Base-by-base conservation (phyloP, 768 basidiomycete genomes). In the Xerocomellus chrysenteron region DNA sequence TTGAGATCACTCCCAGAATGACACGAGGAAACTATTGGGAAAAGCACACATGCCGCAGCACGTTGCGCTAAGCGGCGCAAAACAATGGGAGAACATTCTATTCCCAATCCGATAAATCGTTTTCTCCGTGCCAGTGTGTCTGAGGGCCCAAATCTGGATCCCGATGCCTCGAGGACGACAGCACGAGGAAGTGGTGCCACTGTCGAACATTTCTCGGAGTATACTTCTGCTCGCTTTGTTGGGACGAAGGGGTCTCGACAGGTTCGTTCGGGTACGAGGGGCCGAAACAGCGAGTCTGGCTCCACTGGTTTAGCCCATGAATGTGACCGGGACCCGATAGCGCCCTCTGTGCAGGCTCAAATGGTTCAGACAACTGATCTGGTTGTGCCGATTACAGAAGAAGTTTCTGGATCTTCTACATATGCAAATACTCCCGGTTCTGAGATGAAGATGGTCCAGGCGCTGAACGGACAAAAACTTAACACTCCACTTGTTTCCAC, bases 301-400 rank as follows among this genome's bases (percentile, higher is more conserved):
- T 59, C 57, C 57, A 58, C 59, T 48, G 50, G 8, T 51, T 50
- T 48, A 57, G 41, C 54, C 52, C 44, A 35, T 28, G 42, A 21
- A 8, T 37, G 33, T n/a, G 49, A 40, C 13, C 41, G 10, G n/a
- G 35, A 30, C 37, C 45, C 45, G 41, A 36, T 33, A 43, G 24
- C 21, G 13, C 8, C 44, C 19, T 11, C 19, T 16, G 13, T 19
- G 19, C 57, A 30, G 13, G 32, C 14, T 30, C 44, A 41, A n/a
- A 50, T 11, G 9, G 26, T n/a, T 30, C 64, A 50, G n/a, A n/a
- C 41, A 14, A 33, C 36, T 52, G 42, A 26, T 42, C 19, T 39
- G 45, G 54, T 58, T 51, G 47, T 57, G 47, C 49, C 49, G n/a
- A 35, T 36, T 13, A 41, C 48, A 13, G 44, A 47, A 40, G 40